A percentile compares a stretch with the other conserved stretches of the same genome.
Evolutionary conservation across 2,329 filamentous ascomycete species (phyloP).

Genomic region (Aspergillus ibericus): DNA sequence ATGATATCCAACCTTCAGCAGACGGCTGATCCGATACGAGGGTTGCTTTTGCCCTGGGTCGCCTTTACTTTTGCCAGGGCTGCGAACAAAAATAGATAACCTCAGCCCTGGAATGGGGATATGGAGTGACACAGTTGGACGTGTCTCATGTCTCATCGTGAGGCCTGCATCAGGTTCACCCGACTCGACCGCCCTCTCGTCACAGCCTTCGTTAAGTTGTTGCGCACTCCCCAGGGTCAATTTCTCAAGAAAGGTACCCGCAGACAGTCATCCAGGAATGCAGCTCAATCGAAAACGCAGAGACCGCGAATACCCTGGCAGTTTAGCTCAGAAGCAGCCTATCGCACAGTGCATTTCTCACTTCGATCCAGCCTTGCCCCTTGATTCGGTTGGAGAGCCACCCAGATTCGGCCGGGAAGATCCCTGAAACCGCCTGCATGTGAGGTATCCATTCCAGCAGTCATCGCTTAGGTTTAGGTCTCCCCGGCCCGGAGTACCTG

Average conservation of each 20-base stretch:
- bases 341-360: background rate
- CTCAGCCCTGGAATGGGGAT: slow-evolving; percentile 3
- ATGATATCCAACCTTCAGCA: background rate
- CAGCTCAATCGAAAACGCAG: background rate
- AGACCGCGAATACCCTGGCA: background rate
- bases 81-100: slow-evolving; percentile 4
- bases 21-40: background rate
- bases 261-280: background rate
- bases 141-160: slow-evolving; percentile 3
- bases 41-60: background rate
- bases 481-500: background rate
- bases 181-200: background rate
- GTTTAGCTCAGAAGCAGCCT: background rate
- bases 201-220: background rate
- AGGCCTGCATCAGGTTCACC: background rate
- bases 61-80: background rate
- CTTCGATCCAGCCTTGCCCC: background rate
- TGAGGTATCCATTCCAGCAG: slow-evolving; percentile 16
- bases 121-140: background rate
- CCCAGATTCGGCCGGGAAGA: slow-evolving; percentile 12
- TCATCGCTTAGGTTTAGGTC: background rate
- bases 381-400: slow-evolving; percentile 5
- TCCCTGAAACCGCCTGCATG: slow-evolving; percentile 17
- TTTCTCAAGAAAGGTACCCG: background rate
- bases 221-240: background rate